Evolutionary conservation across 1,284 basidiomycete species (phyloP), one percentile per base, ranked within the genome.

Genomic region (Blastosporella zonata): DNA sequence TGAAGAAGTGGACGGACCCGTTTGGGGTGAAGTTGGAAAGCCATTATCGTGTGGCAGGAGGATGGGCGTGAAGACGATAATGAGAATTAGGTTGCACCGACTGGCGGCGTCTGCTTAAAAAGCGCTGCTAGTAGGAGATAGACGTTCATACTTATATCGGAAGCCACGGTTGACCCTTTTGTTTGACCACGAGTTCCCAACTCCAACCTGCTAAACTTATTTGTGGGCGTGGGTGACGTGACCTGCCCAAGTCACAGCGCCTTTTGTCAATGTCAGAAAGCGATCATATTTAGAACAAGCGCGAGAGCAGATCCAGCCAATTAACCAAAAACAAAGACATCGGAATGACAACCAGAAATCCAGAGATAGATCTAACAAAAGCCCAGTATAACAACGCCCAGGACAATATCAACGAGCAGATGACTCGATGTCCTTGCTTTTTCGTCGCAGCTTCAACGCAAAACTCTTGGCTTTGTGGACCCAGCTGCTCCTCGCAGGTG

Each of bases 391-490:
- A 49, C 39, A 31, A 34, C 2, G 33, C 31, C 31, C 35, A 21
- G 39, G 25, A 47, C 15, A 43, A 29, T 27, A 33, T 49, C 23
- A 44, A 49, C 18, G 17, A 46, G 29, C 22, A n/a, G 27, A 29
- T 22, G 43, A 29, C 21, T 12, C 34, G 28, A 38, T 27, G 25
- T 17, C 54, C 57, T 62, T 67, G 58, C 71, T 73, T 60, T 70
- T 77, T 59, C 72, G 68, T 54, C 72, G 67, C 53, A 82, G 67
- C 59, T 71, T 79, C 52, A 69, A 67, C 17, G 75, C 75, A 46
- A 82, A 67, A 31, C 67, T 69, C 61, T 71, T 78, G 33, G 77
- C 79, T 54, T 70, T 74, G n/a, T 67, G 58, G 39, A 78, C 56
- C 71, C 79, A 75, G 31, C 64, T 58, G 10, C 55, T 58, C 25